These are phyloP conservation scores for Solanum lycopersicoides DNA, from an alignment of 257 asterid species.

Conservation along the genomic window DNA sequence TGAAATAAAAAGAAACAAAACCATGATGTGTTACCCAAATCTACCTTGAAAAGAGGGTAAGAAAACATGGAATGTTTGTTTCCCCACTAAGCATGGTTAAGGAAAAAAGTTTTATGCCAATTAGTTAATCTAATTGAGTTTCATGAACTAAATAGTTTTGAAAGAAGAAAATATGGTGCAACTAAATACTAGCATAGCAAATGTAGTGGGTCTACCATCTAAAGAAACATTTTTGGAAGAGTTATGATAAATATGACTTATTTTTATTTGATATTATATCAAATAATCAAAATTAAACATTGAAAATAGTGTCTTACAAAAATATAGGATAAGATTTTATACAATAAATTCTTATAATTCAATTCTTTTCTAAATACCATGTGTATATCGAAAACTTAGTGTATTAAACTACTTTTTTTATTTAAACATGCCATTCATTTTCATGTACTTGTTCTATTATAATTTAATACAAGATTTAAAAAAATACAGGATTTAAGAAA, in stretches of 20 bases:
- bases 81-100: not conserved
- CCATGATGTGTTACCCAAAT: not conserved
- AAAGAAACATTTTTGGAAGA: not conserved
- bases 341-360: too few relatives aligned
- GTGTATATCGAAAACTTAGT: too few relatives aligned
- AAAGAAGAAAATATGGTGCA: not conserved
- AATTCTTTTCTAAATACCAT: too few relatives aligned
- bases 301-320: not conserved
- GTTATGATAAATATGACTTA: not conserved
- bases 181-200: not conserved
- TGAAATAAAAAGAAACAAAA: not conserved
- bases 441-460: too few relatives aligned
- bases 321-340: too few relatives aligned
- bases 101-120: not conserved
- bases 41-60: not conserved
- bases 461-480: too few relatives aligned
- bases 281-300: not conserved
- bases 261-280: not conserved
- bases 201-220: not conserved
- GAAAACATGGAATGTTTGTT: not conserved
- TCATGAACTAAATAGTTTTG: not conserved
- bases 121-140: not conserved
- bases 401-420: fast-evolving
- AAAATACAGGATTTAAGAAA: too few relatives aligned
- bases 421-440: too few relatives aligned